phyloP scores from a whole-genome alignment of 305 asterid genomes.

The Ilex paraguariensis region DNA sequence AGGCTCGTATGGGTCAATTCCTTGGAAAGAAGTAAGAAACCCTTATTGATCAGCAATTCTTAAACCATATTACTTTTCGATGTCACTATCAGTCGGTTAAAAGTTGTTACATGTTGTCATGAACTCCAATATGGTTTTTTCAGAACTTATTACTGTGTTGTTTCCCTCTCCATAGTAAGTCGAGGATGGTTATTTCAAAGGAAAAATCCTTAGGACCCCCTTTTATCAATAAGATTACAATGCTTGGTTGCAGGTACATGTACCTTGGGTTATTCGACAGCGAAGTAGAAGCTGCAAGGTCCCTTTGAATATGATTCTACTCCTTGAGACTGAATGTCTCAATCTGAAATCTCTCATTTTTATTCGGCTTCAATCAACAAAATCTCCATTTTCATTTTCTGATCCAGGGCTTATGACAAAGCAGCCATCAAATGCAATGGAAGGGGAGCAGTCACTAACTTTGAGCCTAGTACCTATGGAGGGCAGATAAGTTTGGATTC shows the following conservation, averaged over 20 bases:
- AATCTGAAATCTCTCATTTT: slow-evolving; percentile 13
- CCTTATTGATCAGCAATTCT: too few relatives aligned
- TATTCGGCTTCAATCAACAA: slow-evolving; percentile 19
- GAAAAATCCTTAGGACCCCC: slow-evolving; percentile 17
- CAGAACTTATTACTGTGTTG: background rate
- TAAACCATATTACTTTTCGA: background rate
- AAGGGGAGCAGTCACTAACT: slow-evolving; percentile 68
- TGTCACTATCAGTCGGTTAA: background rate
- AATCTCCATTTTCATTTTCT: slow-evolving; percentile 20
- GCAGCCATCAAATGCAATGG: slow-evolving; percentile 65
- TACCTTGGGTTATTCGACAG: slow-evolving; percentile 67
- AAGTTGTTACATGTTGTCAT: background rate
- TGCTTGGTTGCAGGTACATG: slow-evolving; percentile 53
- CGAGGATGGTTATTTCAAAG: slow-evolving; percentile 25
- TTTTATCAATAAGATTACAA: slow-evolving; percentile 39
- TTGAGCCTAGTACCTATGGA: slow-evolving; percentile 42
- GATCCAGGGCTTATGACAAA: slow-evolving; percentile 77
- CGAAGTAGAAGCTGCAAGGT: slow-evolving; percentile 79
- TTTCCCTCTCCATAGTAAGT: background rate
- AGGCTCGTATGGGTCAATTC: slow-evolving; percentile 18
- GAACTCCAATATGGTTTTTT: background rate
- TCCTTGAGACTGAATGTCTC: slow-evolving; percentile 20
- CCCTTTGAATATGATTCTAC: slow-evolving; percentile 40
- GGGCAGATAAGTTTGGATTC: slow-evolving; percentile 31
- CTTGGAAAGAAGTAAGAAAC: slow-evolving; percentile 11